Evolutionary conservation across 768 basidiomycete species (phyloP).

Genomic region (Tylopilus cervinicoccineus): DNA sequence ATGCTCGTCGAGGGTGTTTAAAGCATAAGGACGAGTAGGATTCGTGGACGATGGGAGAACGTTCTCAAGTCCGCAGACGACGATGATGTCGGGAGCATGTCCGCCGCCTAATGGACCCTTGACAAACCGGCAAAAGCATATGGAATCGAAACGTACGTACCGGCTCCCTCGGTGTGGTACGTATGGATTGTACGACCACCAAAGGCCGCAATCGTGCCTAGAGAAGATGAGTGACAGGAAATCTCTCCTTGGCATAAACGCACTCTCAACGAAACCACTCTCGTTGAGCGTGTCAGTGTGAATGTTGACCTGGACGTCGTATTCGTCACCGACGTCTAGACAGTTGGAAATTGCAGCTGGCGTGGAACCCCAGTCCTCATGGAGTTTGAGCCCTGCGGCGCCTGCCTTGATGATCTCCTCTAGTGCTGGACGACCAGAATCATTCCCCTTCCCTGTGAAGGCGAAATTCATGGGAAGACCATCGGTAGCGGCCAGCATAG

Average conservation of each 20-base stretch:
- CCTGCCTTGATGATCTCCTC: constrained; percentile 83
- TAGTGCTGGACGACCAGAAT: constrained; percentile 67
- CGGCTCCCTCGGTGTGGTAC: constrained; percentile 96
- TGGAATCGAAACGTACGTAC: constrained; percentile 31
- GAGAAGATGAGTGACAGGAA: constrained; percentile 2
- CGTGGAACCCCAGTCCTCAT: constrained; percentile 96
- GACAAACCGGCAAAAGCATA: not conserved
- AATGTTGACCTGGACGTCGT: constrained; percentile 93
- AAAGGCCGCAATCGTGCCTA: constrained; percentile 88
- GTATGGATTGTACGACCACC: constrained; percentile 91
- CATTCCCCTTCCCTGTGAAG: constrained; percentile 97
- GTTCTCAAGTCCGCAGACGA: constrained; percentile 86
- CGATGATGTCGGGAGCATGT: constrained; percentile 97
- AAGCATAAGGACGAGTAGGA: constrained; percentile 88
- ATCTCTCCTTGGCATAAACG: constrained; percentile 20
- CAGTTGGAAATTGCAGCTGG: constrained; percentile 76
- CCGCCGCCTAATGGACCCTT: constrained; percentile 61
- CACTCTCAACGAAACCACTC: constrained; percentile 94
- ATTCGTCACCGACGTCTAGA: constrained; percentile 80
- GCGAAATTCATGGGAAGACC: constrained; percentile 86
- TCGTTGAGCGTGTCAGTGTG: constrained; percentile 98
- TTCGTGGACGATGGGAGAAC: constrained; percentile 97
- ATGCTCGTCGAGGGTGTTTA: constrained; percentile 95
- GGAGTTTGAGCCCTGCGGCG: constrained; percentile 87
- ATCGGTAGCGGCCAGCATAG: constrained; percentile 93